A percentile compares a stretch with the other conserved stretches of the same genome.
phyloP scores from a whole-genome alignment of 495 filamentous ascomycete species.

The Chaetomium tenue region DNA sequence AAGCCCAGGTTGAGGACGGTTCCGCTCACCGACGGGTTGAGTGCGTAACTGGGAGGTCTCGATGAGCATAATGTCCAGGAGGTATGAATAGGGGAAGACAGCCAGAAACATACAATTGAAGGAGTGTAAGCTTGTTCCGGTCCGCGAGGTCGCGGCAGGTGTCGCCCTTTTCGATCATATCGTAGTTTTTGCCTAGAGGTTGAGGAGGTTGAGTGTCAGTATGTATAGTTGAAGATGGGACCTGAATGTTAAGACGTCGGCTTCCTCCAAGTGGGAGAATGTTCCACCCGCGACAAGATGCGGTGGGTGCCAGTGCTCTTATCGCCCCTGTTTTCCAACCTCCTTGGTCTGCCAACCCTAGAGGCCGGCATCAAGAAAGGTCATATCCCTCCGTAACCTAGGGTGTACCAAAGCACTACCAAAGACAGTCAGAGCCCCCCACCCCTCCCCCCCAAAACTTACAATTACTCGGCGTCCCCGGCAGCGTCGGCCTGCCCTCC shows the following conservation, averaged over 20 bases:
- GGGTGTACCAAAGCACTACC: neutral
- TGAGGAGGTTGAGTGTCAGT: neutral
- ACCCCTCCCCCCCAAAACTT: conserved; percentile 13
- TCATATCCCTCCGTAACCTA: neutral
- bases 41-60: conserved; percentile 21
- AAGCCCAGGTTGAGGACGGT: conserved; percentile 6
- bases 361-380: neutral
- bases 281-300: neutral
- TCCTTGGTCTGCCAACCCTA: neutral
- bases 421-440: neutral
- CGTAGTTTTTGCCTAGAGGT: conserved; percentile 18
- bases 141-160: conserved; percentile 24
- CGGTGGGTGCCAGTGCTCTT: too few species aligned
- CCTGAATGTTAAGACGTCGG: neutral
- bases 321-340: neutral
- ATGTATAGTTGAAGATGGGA: neutral
- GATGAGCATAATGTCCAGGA: too few species aligned
- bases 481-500: conserved; percentile 17
- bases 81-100: neutral
- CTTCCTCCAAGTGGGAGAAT: neutral
- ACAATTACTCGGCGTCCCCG: conserved; percentile 30
- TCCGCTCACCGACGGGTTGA: conserved; percentile 33
- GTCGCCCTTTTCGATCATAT: conserved; percentile 13
- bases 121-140: conserved; percentile 17
- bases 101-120: conserved; percentile 24